phyloP scores from a whole-genome alignment of 139 green algal species.

The Zygnema cylindricum region DNA sequence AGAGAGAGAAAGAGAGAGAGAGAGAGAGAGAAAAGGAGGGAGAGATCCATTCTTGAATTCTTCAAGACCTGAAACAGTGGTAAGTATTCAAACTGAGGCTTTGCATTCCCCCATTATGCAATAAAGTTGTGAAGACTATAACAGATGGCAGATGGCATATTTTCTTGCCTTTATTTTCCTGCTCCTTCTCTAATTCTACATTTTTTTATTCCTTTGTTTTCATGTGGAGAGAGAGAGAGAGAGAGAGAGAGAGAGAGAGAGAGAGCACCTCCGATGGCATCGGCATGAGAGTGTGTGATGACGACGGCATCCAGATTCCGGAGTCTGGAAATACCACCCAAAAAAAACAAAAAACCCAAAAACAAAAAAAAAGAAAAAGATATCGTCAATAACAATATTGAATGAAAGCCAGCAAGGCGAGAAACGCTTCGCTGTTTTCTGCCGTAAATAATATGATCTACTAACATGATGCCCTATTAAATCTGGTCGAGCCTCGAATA shows the following conservation, averaged over 20 bases:
- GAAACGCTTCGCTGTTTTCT: no score
- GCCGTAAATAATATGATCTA: no score
- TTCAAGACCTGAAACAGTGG: no score
- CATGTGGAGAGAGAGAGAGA: conserved; percentile 2
- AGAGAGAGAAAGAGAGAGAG: conserved; percentile 18
- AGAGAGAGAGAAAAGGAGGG: conserved; percentile 7
- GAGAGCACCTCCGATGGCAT: conserved; percentile 58
- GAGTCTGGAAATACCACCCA: conserved; percentile 37
- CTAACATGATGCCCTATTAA: not conserved
- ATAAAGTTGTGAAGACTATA: no score
- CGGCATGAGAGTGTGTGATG: conserved; percentile 60
- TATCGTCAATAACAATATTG: not conserved
- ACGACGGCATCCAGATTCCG: conserved; percentile 58
- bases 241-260: conserved; percentile 20
- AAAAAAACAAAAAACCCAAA: not conserved
- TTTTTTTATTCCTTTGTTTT: no score
- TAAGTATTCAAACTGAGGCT: no score
- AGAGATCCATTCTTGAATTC: not conserved
- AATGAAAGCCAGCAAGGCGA: not conserved
- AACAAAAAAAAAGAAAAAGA: conserved; percentile 5
- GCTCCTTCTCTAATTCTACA: no score
- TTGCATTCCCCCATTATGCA: no score
- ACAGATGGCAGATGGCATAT: no score
- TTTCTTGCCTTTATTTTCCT: no score
- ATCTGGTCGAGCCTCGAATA: not conserved